phyloP scores from a whole-genome alignment of 306 rosid species.

The Trifolium pratense region DNA sequence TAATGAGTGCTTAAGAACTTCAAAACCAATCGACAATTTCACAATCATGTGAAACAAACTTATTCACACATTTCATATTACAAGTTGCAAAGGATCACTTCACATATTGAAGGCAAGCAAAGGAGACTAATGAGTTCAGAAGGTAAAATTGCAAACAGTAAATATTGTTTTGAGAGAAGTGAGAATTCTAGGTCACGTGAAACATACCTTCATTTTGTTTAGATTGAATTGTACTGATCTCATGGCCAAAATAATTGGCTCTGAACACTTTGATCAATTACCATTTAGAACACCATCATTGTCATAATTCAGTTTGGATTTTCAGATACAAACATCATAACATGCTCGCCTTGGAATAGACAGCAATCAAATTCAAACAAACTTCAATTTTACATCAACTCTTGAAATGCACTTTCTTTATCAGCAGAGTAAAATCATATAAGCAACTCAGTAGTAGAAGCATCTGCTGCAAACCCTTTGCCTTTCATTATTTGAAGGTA shows the following conservation, averaged over 20 bases:
- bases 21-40: conserved; percentile 14
- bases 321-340: too few relatives aligned
- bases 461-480: conserved; percentile 37
- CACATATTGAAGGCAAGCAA: too few relatives aligned
- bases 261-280: neutral
- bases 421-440: neutral
- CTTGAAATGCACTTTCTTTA: conserved; percentile 38
- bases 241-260: neutral
- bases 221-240: neutral
- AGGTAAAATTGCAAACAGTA: conserved; percentile 40
- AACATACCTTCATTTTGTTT: neutral
- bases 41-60: too few relatives aligned
- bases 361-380: neutral
- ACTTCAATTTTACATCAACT: conserved; percentile 25
- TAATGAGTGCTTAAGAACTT: neutral
- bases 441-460: conserved; percentile 39
- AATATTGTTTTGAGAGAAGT: too few relatives aligned
- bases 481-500: conserved; percentile 35
- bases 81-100: conserved; percentile 25
- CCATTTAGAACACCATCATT: too few relatives aligned
- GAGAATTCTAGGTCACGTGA: too few relatives aligned
- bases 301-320: too few relatives aligned
- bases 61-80: too few relatives aligned
- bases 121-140: neutral
- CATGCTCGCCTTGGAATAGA: neutral